phyloP scores from a whole-genome alignment of 1,284 basidiomycete species.

The Pterulicium gracile region DNA sequence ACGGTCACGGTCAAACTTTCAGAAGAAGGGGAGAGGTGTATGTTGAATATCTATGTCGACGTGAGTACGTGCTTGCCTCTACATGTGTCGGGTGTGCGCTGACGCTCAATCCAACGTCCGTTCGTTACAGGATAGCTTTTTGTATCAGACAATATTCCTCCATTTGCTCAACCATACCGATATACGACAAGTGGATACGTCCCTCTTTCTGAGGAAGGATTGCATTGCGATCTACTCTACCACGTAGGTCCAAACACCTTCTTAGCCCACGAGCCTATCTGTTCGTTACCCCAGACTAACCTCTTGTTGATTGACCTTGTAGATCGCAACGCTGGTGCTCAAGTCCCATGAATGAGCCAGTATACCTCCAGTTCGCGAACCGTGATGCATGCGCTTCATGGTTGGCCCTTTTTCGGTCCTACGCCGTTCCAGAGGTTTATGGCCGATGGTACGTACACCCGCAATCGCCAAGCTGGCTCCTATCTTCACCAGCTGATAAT shows the following conservation, averaged over 20 bases:
- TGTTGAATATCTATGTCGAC: constrained; percentile 63
- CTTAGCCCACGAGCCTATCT: too few species aligned
- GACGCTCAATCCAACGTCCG: constrained; percentile 5
- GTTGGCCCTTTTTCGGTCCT: constrained; percentile 66
- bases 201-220: constrained; percentile 60
- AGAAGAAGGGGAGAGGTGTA: constrained; percentile 55
- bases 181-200: constrained; percentile 57
- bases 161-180: constrained; percentile 66
- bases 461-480: not conserved
- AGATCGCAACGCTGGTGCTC: constrained; percentile 56
- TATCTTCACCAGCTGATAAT: not conserved
- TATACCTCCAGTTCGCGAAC: constrained; percentile 59
- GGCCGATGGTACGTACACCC: constrained; percentile 29
- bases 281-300: constrained; percentile 8
- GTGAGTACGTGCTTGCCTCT: constrained; percentile 33
- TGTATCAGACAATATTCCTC: constrained; percentile 63
- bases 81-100: constrained; percentile 8
- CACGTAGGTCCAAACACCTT: constrained; percentile 27
- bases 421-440: constrained; percentile 68
- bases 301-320: constrained; percentile 2
- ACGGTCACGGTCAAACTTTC: constrained; percentile 56
- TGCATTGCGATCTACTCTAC: constrained; percentile 59
- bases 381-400: constrained; percentile 53
- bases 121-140: constrained; percentile 44
- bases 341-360: constrained; percentile 43